Conservation (phyloP, 2,329 filamentous ascomycete species). For the Lachnellula cervina region DNA sequence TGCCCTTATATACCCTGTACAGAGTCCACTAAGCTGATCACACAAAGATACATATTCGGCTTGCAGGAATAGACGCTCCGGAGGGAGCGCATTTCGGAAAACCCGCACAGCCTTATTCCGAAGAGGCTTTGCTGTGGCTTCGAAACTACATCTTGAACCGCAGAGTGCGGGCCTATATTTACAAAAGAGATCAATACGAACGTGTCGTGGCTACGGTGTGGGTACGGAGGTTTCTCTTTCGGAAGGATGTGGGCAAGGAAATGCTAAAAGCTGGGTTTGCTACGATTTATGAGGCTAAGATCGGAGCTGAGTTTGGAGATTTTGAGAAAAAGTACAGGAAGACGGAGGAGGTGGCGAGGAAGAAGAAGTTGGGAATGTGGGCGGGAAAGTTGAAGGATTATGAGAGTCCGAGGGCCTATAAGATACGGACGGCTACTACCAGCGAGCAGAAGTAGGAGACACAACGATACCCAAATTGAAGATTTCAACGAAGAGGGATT, state of each 20-base stretch:
- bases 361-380: constrained; percentile 70
- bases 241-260: constrained; percentile 78
- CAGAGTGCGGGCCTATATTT: constrained; percentile 76
- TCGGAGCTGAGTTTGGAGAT: constrained; percentile 81
- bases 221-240: constrained; percentile 60
- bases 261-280: constrained; percentile 84
- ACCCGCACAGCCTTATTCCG: constrained; percentile 76
- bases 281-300: constrained; percentile 90
- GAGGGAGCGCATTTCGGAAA: constrained; percentile 90
- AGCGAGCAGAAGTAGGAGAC: constrained; percentile 25
- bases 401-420: constrained; percentile 87
- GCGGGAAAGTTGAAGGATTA: constrained; percentile 54
- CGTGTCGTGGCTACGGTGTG: constrained; percentile 83
- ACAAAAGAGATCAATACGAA: constrained; percentile 86
- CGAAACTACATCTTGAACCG: constrained; percentile 63
- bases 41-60: constrained; percentile 72
- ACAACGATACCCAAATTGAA: constrained; percentile 12
- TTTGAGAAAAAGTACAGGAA: constrained; percentile 58
- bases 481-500: not conserved
- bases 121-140: constrained; percentile 81
- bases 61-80: constrained; percentile 90
- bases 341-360: constrained; percentile 63
- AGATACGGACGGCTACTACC: constrained; percentile 47
- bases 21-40: constrained; percentile 8
- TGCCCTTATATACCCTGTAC: constrained; percentile 24